Evolutionary conservation across 2,329 filamentous ascomycete genomes (phyloP).

Genomic region (Xylaria sp.): DNA sequence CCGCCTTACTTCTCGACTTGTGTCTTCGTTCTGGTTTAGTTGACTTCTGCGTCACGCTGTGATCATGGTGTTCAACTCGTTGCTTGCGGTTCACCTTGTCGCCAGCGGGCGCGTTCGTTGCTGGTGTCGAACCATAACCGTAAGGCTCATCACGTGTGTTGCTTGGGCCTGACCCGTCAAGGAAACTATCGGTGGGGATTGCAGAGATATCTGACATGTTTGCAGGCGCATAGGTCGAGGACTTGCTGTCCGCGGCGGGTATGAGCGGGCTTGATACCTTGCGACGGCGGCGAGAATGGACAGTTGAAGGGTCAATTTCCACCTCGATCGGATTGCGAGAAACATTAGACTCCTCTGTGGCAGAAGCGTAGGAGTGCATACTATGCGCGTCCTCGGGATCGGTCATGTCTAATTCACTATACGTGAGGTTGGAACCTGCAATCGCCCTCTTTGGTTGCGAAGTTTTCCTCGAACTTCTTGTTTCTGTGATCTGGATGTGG

Average conservation of each 20-base stretch:
- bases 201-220: conserved; percentile 88
- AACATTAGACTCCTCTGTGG: conserved; percentile 82
- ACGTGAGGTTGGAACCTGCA: conserved; percentile 64
- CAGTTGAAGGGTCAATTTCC: conserved; percentile 75
- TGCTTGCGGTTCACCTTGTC: conserved; percentile 60
- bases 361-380: conserved; percentile 79
- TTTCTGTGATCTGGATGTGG: conserved; percentile 88
- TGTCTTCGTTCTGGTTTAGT: conserved; percentile 62
- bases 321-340: conserved; percentile 85
- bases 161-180: conserved; percentile 64
- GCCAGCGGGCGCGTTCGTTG: conserved; percentile 53
- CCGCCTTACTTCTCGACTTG: conserved; percentile 62
- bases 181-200: conserved; percentile 71
- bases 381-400: conserved; percentile 72
- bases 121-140: conserved; percentile 53
- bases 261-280: conserved; percentile 72
- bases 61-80: conserved; percentile 57
- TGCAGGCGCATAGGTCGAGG: conserved; percentile 70
- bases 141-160: conserved; percentile 30
- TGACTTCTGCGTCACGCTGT: conserved; percentile 51
- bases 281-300: conserved; percentile 66
- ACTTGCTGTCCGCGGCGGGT: conserved; percentile 66
- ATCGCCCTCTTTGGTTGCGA: conserved; percentile 59
- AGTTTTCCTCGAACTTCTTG: conserved; percentile 76
- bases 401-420: conserved; percentile 64